A percentile compares a stretch with the other conserved stretches of the same genome.
Evolutionary conservation across 2,329 filamentous ascomycete species (phyloP).

Genomic region (Tolypocladium guangdongense): DNA sequence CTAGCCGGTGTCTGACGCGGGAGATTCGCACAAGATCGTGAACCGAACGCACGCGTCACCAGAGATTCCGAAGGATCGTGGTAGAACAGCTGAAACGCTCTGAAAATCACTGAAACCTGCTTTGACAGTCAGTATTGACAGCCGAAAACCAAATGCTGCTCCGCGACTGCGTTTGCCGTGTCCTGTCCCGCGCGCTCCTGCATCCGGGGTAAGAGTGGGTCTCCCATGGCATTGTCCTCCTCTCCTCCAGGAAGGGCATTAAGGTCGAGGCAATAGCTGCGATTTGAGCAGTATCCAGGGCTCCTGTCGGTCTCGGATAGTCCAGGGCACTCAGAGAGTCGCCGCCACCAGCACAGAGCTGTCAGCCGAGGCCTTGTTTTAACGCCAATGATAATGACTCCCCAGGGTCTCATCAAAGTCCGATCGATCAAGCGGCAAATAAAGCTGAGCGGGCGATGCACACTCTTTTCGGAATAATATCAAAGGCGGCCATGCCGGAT

Average conservation of each 20-base stretch:
- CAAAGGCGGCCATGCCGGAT: too few relatives aligned
- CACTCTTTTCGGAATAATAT: too few relatives aligned
- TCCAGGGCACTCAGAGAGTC: too few relatives aligned
- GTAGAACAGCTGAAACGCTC: conserved; percentile 27
- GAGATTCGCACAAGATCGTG: conserved; percentile 13
- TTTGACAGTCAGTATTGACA: conserved; percentile 11
- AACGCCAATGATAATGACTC: background rate
- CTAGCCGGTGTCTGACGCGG: conserved; percentile 15
- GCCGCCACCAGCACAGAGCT: too few relatives aligned
- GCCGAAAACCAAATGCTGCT: background rate
- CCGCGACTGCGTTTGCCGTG: background rate
- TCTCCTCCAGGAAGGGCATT: background rate
- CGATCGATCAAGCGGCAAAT: too few relatives aligned
- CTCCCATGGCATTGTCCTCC: background rate
- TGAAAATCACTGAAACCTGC: conserved; percentile 30
- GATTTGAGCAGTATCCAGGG: background rate
- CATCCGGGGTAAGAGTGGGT: background rate
- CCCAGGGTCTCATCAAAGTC: background rate
- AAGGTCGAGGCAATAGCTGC: background rate
- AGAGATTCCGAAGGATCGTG: conserved; percentile 29
- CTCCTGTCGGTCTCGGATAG: background rate
- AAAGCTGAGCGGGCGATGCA: too few relatives aligned
- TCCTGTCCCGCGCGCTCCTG: background rate
- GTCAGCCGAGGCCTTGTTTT: too few relatives aligned
- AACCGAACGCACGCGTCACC: conserved; percentile 23